Evolutionary conservation across 768 basidiomycete genomes (phyloP), one percentile per base, ranked within the genome.

Genomic region (Tylopilus rubrobrunneus): DNA sequence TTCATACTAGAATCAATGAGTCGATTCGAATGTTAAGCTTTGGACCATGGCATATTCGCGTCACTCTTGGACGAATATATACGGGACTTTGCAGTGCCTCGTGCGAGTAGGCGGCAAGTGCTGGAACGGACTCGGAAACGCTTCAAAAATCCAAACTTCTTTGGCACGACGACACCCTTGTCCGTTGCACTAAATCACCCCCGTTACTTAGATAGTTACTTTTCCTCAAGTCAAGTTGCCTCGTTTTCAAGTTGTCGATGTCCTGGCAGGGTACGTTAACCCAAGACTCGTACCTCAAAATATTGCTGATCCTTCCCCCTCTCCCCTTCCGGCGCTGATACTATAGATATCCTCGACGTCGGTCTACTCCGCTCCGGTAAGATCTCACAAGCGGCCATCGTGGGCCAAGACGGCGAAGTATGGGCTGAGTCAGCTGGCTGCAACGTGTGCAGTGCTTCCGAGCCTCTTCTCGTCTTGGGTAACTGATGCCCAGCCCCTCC

Each of bases 311-410:
- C 19, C 39, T 40, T n/a, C 36, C 15, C 25, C 37, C 7, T 31
- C 7, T 31, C 29, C 10, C 34, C 34, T 34, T 14, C 34, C 5
- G 34, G 34, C 14, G 34, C 9, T 34, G 12, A 12, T 12, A 15
- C 34, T 15, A 12, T 34, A 34, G 92, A 78, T 56, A 91, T 92
- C 74, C 87, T 93, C 71, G 89, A 94, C 69, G 76, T 74, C 65
- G 84, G 90, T 69, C 83, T 95, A 52, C 69, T 95, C 62, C 88
- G 82, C 34, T 84, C 74, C 56, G 83, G 82, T 60, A 89, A 83
- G 72, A 74, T 96, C 65, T n/a, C 74, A 25, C 79, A 80, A 62
- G 93, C 91, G 37, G 92, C 92, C 5, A 69, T 69, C 62, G 55
- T 69, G 15, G 69, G 67, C 2, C 57, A 62, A 51, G 67, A 69